Base-by-base conservation (phyloP, 495 filamentous ascomycete genomes). In the Hypoxylon fragiforme region DNA sequence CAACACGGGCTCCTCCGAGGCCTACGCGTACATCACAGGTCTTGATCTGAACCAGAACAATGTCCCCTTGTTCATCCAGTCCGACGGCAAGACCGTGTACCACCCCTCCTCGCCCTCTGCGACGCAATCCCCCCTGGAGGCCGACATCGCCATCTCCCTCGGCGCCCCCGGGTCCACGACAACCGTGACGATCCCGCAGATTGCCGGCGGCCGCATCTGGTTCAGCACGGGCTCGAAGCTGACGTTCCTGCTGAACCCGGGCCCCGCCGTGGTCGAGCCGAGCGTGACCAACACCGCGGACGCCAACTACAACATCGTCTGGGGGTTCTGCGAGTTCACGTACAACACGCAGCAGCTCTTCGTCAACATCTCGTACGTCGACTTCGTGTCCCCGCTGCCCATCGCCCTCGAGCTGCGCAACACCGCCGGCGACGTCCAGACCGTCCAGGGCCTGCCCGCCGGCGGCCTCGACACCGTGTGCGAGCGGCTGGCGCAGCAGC, bases 261-360 rank as follows among this genome's bases (percentile, higher is more conserved):
- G 74, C 20, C 80, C 87, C 3, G 85, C 78, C 0, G 73, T 90
- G 3, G 87, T 90, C 16, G 87, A 90, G 66, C 88, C 88, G 0
- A 81, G 80, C 4, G 80, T 85, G 8, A 84, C 81, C 11, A 90
- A 90, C 62, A 66, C 75, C 0, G 68, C 76, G 0, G 88, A 91
- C 63, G 70, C 82, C 0, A 90, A 90, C 60, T 83, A 85, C 63
- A 76, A 80, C 21, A 68, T 81, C 21, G 59, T 66, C 38, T 91
- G 87, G 84, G 78, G 74, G 22, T 91, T 91, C 62, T 79, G 74
- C 68, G 88, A 91, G 64, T 88, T 90, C 66, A 91, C 88, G 2
- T 87, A 79, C 70, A 88, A 88, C 66, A 63, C 63, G 39, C 47
- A 68, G 14, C 82, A 90, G 69, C 75, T 90, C 2, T 91, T 86